phyloP scores from a whole-genome alignment of 148 eudicot species.

The Pharnaceum exiguum region DNA sequence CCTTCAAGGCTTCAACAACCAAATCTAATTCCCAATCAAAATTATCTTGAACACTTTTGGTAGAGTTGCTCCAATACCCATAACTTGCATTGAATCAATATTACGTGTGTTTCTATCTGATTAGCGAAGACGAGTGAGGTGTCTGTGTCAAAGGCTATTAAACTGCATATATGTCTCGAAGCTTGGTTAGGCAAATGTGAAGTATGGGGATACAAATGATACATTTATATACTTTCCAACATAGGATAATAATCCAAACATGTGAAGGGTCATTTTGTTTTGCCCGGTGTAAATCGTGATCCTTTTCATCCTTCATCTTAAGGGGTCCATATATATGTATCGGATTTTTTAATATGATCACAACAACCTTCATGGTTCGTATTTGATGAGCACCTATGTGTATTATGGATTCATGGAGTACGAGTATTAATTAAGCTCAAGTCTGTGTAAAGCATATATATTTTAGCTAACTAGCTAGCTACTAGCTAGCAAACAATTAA shows the following conservation, averaged over 20 bases:
- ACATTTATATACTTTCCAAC: background rate
- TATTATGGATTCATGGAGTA: too few relatives aligned
- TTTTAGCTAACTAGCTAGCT: too few relatives aligned
- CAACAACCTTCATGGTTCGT: background rate
- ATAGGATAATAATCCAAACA: slow-evolving; percentile 9
- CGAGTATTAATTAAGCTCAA: too few relatives aligned
- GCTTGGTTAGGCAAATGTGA: slow-evolving; percentile 8
- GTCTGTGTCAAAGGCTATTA: background rate
- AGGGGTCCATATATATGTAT: background rate
- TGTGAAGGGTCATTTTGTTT: slow-evolving; percentile 11
- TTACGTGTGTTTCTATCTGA: background rate
- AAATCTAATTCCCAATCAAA: too few relatives aligned
- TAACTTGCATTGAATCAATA: too few relatives aligned
- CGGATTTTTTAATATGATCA: slow-evolving; percentile 12
- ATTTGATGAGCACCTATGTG: too few relatives aligned
- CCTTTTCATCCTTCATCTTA: background rate
- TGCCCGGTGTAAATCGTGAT: background rate
- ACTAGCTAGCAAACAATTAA: too few relatives aligned
- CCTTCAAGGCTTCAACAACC: too few relatives aligned
- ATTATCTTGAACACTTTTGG: too few relatives aligned
- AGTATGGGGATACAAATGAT: background rate
- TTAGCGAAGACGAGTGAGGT: background rate
- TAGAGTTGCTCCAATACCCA: too few relatives aligned
- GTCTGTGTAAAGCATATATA: too few relatives aligned
- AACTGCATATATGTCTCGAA: background rate